These are phyloP conservation scores for Cyclotella baltica DNA, from an alignment of 108 stramenopile species.

Conservation along the genomic window DNA sequence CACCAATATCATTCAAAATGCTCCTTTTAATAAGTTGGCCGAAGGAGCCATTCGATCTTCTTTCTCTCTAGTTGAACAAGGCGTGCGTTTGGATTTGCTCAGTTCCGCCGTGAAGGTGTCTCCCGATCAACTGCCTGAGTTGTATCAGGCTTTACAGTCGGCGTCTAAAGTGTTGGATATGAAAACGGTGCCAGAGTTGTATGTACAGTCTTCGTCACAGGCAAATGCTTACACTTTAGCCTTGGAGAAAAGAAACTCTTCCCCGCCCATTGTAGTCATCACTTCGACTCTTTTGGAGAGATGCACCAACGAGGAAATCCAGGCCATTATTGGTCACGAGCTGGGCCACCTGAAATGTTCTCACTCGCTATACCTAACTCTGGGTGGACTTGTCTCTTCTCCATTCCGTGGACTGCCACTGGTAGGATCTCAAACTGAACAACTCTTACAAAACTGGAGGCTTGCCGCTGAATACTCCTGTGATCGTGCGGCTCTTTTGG, in stretches of 20 bases:
- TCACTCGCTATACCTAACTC: conserved; percentile 76
- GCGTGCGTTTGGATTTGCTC: conserved; percentile 57
- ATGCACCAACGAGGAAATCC: conserved; percentile 63
- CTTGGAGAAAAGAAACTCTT: conserved; percentile 32
- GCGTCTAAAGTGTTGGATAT: conserved; percentile 51
- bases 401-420: conserved; percentile 52
- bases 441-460: conserved; percentile 63
- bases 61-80: conserved; percentile 59
- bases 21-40: conserved; percentile 43
- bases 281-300: conserved; percentile 67
- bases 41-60: conserved; percentile 38
- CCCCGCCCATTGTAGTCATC: conserved; percentile 60
- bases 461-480: conserved; percentile 83
- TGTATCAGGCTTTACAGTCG: conserved; percentile 48
- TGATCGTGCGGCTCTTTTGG: conserved; percentile 77
- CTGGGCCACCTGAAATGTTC: conserved; percentile 84
- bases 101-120: conserved; percentile 61
- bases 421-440: conserved; percentile 41
- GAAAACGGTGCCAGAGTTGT: conserved; percentile 55
- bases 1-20: conserved; percentile 41
- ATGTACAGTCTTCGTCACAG: conserved; percentile 60
- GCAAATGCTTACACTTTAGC: conserved; percentile 75
- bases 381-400: conserved; percentile 60
- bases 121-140: conserved; percentile 51
- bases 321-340: conserved; percentile 81